Conservation (phyloP, 1,284 basidiomycete species). For the Omphalotus olearius region DNA sequence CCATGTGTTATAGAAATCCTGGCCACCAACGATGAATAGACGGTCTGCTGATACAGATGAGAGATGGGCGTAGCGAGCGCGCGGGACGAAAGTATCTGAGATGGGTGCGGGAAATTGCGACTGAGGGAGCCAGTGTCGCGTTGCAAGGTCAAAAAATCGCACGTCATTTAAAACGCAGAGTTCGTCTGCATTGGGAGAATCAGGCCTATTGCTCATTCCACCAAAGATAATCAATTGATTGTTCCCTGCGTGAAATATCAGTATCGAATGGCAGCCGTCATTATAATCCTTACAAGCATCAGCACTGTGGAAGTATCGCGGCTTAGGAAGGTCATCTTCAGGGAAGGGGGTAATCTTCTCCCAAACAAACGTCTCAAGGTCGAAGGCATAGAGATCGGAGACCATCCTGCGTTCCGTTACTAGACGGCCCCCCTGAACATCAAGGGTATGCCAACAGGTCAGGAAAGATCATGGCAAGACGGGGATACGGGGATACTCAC, state of each 20-base stretch:
- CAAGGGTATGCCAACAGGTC: not conserved
- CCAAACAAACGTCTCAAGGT: slow-evolving; percentile 79
- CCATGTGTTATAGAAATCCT: slow-evolving; percentile 88
- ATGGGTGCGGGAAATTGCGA: slow-evolving; percentile 28
- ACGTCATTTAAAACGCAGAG: slow-evolving; percentile 83
- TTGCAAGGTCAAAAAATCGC: slow-evolving; percentile 75
- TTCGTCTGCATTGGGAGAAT: slow-evolving; percentile 64
- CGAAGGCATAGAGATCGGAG: slow-evolving; percentile 83
- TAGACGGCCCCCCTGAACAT: slow-evolving; percentile 73
- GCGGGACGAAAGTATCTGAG: slow-evolving; percentile 50
- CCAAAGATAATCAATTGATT: slow-evolving; percentile 88
- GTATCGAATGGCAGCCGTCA: slow-evolving; percentile 9
- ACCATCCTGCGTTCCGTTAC: slow-evolving; percentile 86
- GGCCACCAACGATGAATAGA: slow-evolving; percentile 92
- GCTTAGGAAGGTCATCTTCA: slow-evolving; percentile 67
- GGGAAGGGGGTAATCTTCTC: slow-evolving; percentile 58
- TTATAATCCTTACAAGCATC: slow-evolving; percentile 66
- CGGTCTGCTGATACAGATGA: slow-evolving; percentile 79
- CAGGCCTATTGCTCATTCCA: slow-evolving; percentile 82
- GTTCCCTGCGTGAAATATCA: slow-evolving; percentile 53
- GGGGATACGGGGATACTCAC: slow-evolving; percentile 38
- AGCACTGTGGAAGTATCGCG: slow-evolving; percentile 89
- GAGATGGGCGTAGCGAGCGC: slow-evolving; percentile 87
- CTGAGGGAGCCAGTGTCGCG: slow-evolving; percentile 68
- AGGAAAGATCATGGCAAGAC: slow-evolving; percentile 1